A percentile compares a stretch with the other conserved stretches of the same genome.
Conservation (phyloP, 495 filamentous ascomycete species). For the Monascus purpureus region DNA sequence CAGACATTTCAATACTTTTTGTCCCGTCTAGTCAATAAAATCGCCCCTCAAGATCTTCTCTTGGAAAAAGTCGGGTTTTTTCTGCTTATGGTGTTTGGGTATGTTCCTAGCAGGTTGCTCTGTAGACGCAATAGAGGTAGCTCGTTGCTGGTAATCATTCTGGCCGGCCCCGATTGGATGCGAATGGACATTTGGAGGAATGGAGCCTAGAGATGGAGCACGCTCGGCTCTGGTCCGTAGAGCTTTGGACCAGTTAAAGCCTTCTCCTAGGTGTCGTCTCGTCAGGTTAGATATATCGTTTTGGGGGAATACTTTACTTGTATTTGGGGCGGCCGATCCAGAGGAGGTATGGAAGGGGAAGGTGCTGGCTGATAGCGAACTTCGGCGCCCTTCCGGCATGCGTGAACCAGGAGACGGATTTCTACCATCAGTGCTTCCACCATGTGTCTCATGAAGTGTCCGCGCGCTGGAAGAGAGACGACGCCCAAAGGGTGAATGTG, state of each 20-base stretch:
- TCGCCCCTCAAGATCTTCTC: conserved; percentile 95
- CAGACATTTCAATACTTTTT: background rate
- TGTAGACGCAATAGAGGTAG: conserved; percentile 54
- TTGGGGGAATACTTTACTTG: conserved; percentile 18
- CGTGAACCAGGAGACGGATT: conserved; percentile 20
- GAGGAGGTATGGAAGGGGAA: conserved; percentile 8
- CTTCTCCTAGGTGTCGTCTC: conserved; percentile 59
- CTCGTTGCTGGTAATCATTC: conserved; percentile 30
- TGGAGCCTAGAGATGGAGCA: conserved; percentile 43
- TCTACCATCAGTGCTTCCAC: conserved; percentile 35
- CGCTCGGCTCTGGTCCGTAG: conserved; percentile 80
- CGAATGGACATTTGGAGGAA: conserved; percentile 10
- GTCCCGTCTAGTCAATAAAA: conserved; percentile 96
- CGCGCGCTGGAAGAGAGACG: conserved; percentile 86
- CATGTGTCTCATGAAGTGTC: conserved; percentile 58
- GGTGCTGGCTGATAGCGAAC: conserved; percentile 10
- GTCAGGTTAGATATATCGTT: conserved; percentile 34
- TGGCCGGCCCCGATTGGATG: conserved; percentile 12
- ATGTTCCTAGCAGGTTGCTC: conserved; percentile 55
- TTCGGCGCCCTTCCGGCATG: conserved; percentile 8
- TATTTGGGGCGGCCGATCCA: conserved; percentile 27
- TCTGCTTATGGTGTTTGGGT: conserved; percentile 48
- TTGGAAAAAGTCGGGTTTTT: conserved; percentile 80
- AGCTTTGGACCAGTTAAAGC: conserved; percentile 91
- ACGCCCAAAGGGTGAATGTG: conserved; percentile 64